phyloP scores from a whole-genome alignment of 306 rosid genomes.

The Echinosophora koreensis region DNA sequence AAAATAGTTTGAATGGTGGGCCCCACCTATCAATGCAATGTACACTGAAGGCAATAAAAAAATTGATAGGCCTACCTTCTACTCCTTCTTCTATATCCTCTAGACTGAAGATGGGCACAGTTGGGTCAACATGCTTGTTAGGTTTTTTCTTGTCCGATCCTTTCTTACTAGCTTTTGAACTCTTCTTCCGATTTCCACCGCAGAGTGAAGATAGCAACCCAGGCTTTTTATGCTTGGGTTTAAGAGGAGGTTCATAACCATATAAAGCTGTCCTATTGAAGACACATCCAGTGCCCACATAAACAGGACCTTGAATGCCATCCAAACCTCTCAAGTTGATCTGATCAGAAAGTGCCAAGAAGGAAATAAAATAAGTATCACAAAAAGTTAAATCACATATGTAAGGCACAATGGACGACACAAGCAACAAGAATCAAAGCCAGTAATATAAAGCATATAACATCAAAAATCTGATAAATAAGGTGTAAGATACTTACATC shows the following conservation, averaged over 20 bases:
- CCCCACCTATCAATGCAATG: constrained; percentile 17
- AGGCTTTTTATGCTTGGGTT: constrained; percentile 79
- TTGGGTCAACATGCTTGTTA: constrained; percentile 75
- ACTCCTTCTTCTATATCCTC: constrained; percentile 98
- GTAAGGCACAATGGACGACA: constrained; percentile 1
- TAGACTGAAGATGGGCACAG: constrained; percentile 82
- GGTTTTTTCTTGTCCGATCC: constrained; percentile 88
- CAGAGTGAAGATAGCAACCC: constrained; percentile 77
- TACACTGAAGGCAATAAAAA: neutral
- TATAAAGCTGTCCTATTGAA: constrained; percentile 94
- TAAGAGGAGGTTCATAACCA: constrained; percentile 93
- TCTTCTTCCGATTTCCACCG: constrained; percentile 77
- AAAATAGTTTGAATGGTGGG: constrained; percentile 8
- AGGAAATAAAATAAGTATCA: constrained; percentile 10
- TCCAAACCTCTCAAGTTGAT: constrained; percentile 98
- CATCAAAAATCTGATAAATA: constrained; percentile 5
- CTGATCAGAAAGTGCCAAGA: constrained; percentile 53
- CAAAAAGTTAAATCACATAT: neutral
- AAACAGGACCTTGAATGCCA: constrained; percentile 98
- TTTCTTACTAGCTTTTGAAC: constrained; percentile 74
- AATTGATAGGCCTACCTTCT: constrained; percentile 65
- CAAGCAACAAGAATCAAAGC: constrained; percentile 1
- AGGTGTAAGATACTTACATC: constrained; percentile 67
- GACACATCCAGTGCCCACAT: constrained; percentile 98
- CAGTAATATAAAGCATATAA: constrained; percentile 12